Percentiles rank a stretch among this genome's conserved stretches.
Evolutionary conservation across 2,329 filamentous ascomycete species (phyloP).

Genomic region (Exophiala bonariae): DNA sequence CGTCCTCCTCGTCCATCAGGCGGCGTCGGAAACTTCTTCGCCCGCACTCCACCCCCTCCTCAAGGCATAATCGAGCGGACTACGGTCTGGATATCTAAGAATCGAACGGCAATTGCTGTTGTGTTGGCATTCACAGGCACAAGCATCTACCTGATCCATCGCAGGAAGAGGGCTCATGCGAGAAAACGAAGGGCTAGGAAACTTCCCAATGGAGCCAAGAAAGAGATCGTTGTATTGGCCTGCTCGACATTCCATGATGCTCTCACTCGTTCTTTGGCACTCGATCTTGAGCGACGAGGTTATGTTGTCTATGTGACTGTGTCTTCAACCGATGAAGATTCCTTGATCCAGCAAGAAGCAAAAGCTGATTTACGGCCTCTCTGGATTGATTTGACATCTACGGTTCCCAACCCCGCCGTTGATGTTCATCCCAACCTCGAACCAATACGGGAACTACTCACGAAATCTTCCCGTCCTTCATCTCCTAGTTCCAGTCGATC

Average conservation of each 20-base stretch:
- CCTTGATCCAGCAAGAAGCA: slow-evolving; percentile 69
- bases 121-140: slow-evolving; percentile 71
- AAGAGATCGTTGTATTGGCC: slow-evolving; percentile 84
- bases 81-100: slow-evolving; percentile 69
- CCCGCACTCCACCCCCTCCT: slow-evolving; percentile 40
- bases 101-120: slow-evolving; percentile 73
- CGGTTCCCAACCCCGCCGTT: slow-evolving; percentile 21
- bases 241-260: slow-evolving; percentile 78
- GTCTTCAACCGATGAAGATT: slow-evolving; percentile 80
- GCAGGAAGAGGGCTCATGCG: slow-evolving; percentile 59
- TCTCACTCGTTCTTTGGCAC: slow-evolving; percentile 75
- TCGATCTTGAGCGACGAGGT: slow-evolving; percentile 86
- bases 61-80: slow-evolving; percentile 54
- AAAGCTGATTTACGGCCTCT: slow-evolving; percentile 79
- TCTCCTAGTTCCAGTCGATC: slow-evolving; percentile 14
- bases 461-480: slow-evolving; percentile 17
- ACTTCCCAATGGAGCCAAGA: slow-evolving; percentile 77
- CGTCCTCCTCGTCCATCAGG: slow-evolving; percentile 49
- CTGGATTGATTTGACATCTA: slow-evolving; percentile 76
- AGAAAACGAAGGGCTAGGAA: slow-evolving; percentile 74
- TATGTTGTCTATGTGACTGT: slow-evolving; percentile 94
- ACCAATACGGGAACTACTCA: slow-evolving; percentile 27
- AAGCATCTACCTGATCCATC: slow-evolving; percentile 57
- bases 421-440: slow-evolving; percentile 30
- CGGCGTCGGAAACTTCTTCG: slow-evolving; percentile 21